Evolutionary conservation across 2,329 filamentous ascomycete genomes (phyloP), one percentile per base, ranked within the genome.

Genomic region (Fusarium poae): DNA sequence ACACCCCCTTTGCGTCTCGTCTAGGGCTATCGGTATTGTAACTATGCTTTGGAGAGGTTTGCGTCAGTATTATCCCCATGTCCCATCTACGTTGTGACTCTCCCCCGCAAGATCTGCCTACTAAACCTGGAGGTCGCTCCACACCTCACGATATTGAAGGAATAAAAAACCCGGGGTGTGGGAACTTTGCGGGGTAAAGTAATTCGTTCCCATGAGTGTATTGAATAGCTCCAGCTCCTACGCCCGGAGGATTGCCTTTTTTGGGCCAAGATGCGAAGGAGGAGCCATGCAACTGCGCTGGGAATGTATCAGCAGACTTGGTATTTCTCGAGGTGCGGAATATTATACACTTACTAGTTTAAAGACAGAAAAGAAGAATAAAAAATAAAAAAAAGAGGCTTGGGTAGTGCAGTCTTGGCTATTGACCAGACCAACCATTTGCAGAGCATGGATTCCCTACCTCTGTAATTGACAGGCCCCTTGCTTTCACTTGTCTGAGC

Each of bases 71-170:
- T 42, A 20, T 42, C 34, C 8, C 44, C 34, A 39, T 21, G 35
- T 39, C 39, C 57, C 35, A 57, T 42, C 32, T 51, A 51, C 23
- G 20, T 20, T 51, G n/a, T 27, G 34, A 51, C 27, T 57, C 32
- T 49, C 51, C 72, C 72, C 72, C 71, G 62, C 70, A 72, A 74
- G 67, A 74, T 74, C 72, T 74, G 50, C 70, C 65, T 58, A 27
- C 29, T 53, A 59, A 37, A 20, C 35, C 35, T 20, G n/a, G n/a
- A 20, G 35, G n/a, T 39, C 42, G 46, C 25, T 45, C 42, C 29
- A 44, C 59, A 62, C 62, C n/a, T 21, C 50, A 55, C 58, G 57
- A 52, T 39, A 23, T 9, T 16, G 4, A 23, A 23, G 39, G 39
- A 62, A 62, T 49, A 55, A 54, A 37, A 65, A 68, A 58, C 55